Evolutionary conservation across 2,329 filamentous ascomycete species (phyloP), one percentile per base, ranked within the genome.

Genomic region (Xylaria sp.): DNA sequence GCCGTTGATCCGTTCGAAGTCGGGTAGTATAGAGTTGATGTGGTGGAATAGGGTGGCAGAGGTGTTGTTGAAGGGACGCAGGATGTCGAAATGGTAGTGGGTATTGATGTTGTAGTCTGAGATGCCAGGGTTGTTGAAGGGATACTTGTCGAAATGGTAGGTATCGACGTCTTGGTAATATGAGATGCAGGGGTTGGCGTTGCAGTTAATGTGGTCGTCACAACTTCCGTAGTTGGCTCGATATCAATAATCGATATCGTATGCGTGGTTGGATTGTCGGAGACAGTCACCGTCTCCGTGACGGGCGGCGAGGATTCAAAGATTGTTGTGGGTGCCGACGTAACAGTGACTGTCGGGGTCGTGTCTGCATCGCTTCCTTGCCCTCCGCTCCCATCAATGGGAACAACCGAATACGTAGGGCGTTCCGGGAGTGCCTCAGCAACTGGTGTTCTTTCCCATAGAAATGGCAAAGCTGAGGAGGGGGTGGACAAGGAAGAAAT

Each of bases 321-420:
- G n/a, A 80, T 70, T 1, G 79, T 81, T 67, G 80, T 74, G 11
- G 74, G 73, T 25, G 74, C 71, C 22, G 79, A 72, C 2, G 79
- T 81, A 61, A 79, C 69, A 31, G 78, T 74, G 17, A 81, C 74
- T 20, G 73, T 72, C 36, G 65, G 66, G 9, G 73, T 69, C 17
- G 58, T 58, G 58, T 61, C 65, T 6, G 63, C 62, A 39, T 67
- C 61, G 49, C 67, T 64, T 15, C 69, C 69, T 44, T 70, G 58
- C 9, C 66, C 64, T 22, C 69, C 69, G 29, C 76, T 74, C 29
- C 78, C 78, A 58, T 80, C 74, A 61, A 81, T 79, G 7, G 78
- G 76, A 15, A 81, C 77, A 2, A 81, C 77, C 7, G 79, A 79
- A 60, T 79, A 81, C 0, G 77, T 78, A 25, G 78, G 77, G 45